phyloP scores from a whole-genome alignment of 768 basidiomycete genomes.

The Agaricus blazei region DNA sequence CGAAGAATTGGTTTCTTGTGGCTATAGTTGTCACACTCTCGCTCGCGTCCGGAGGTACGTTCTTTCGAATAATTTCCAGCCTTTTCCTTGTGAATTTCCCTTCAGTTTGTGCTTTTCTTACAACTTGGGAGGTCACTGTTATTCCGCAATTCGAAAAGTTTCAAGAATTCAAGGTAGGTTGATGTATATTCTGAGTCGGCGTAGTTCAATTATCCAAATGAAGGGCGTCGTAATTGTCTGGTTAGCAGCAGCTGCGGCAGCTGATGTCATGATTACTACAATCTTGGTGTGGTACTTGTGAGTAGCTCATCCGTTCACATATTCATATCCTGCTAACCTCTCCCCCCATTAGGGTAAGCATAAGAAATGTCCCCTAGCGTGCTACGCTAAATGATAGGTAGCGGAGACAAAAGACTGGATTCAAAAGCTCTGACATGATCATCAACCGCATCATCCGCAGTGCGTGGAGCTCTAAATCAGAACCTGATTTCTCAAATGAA shows the following conservation, averaged over 20 bases:
- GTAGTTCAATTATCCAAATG: neutral
- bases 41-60: conserved; percentile 19
- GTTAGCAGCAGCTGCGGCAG: conserved; percentile 30
- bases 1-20: conserved; percentile 16
- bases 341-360: neutral
- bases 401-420: conserved; percentile 38
- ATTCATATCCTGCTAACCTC: neutral
- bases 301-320: neutral
- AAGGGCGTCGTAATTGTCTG: conserved; percentile 28
- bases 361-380: too few species aligned
- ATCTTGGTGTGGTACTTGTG: conserved; percentile 41
- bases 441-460: conserved; percentile 38
- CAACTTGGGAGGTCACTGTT: conserved; percentile 20
- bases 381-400: conserved; percentile 11
- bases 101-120: conserved; percentile 22
- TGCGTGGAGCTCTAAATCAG: conserved; percentile 13
- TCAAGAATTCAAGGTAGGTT: conserved; percentile 21
- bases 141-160: conserved; percentile 22
- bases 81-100: neutral
- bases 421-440: conserved; percentile 32
- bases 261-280: conserved; percentile 36
- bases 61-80: neutral
- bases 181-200: neutral
- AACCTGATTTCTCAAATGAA: neutral
- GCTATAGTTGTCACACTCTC: conserved; percentile 13